Percentiles rank a stretch among this genome's conserved stretches.
These are phyloP conservation scores for Pythium vanterpoolii DNA, from an alignment of 352 stramenopile genomes.

Conservation along the genomic window DNA sequence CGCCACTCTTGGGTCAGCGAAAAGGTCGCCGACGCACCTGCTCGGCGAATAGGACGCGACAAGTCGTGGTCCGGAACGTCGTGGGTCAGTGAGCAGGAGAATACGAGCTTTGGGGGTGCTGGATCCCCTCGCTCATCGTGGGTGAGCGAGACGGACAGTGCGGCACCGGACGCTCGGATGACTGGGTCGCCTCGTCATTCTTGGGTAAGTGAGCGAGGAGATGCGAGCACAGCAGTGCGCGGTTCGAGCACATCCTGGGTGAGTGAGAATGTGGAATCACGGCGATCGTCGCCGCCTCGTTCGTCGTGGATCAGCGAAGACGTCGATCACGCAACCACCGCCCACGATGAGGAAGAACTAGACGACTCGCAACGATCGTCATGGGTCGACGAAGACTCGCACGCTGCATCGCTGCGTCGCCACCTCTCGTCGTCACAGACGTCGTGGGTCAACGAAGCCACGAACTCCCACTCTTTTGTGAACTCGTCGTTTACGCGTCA, in stretches of 20 bases:
- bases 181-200: slow-evolving; percentile 3
- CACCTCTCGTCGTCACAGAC: slow-evolving; percentile 4
- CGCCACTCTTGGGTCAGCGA: slow-evolving; percentile 8
- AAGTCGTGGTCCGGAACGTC: slow-evolving; percentile 17
- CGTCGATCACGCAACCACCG: too few relatives aligned
- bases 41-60: slow-evolving; percentile 1
- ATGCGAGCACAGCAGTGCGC: neutral
- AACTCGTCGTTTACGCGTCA: slow-evolving; percentile 7
- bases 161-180: neutral
- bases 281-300: neutral
- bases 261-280: slow-evolving; percentile 8
- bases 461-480: slow-evolving; percentile 16
- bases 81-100: slow-evolving; percentile 22
- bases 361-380: neutral
- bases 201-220: slow-evolving; percentile 9
- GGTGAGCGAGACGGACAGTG: slow-evolving; percentile 11
- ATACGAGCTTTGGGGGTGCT: slow-evolving; percentile 4
- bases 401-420: neutral
- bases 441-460: slow-evolving; percentile 14
- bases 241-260: slow-evolving; percentile 4
- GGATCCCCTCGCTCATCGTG: slow-evolving; percentile 9
- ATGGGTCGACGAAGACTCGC: slow-evolving; percentile 4
- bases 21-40: neutral
- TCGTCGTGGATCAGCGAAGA: slow-evolving; percentile 8
- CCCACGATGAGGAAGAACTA: too few relatives aligned